Conservation (phyloP, 2,329 filamentous ascomycete genomes). For the Colletotrichum ledebouriae region DNA sequence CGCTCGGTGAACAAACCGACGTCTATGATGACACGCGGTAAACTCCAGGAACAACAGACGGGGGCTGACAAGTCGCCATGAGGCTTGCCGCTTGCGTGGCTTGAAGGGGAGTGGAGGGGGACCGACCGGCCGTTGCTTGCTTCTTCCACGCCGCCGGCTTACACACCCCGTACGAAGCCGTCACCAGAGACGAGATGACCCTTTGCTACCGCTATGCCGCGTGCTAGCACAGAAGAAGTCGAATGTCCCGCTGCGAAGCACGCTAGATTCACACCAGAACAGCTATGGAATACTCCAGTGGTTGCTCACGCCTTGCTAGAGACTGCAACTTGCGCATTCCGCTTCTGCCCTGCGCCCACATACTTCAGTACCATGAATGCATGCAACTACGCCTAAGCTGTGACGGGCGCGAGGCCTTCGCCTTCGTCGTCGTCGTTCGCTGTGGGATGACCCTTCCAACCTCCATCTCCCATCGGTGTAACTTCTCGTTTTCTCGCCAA, state of each 20-base stretch:
- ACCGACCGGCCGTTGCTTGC: slow-evolving; percentile 31
- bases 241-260: slow-evolving; percentile 36
- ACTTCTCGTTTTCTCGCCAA: slow-evolving; percentile 41
- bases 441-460: slow-evolving; percentile 23
- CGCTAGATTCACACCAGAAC: slow-evolving; percentile 43
- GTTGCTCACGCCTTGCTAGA: slow-evolving; percentile 24
- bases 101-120: background rate
- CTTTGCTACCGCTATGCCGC: slow-evolving; percentile 24
- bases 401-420: no score
- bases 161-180: slow-evolving; percentile 20
- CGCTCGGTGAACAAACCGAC: background rate
- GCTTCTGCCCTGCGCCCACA: slow-evolving; percentile 4
- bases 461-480: slow-evolving; percentile 38
- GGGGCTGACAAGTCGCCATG: slow-evolving; percentile 20
- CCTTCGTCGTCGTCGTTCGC: background rate
- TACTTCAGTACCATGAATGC: background rate
- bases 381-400: no score
- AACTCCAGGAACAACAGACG: background rate
- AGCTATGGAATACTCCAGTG: slow-evolving; percentile 32
- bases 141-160: slow-evolving; percentile 23
- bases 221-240: slow-evolving; percentile 35
- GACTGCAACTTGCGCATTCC: slow-evolving; percentile 14
- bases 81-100: slow-evolving; percentile 23
- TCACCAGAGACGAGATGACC: slow-evolving; percentile 23
- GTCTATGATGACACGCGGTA: background rate